phyloP scores from a whole-genome alignment of 2,329 filamentous ascomycete genomes.

The Pseudogymnoascus destructans region DNA sequence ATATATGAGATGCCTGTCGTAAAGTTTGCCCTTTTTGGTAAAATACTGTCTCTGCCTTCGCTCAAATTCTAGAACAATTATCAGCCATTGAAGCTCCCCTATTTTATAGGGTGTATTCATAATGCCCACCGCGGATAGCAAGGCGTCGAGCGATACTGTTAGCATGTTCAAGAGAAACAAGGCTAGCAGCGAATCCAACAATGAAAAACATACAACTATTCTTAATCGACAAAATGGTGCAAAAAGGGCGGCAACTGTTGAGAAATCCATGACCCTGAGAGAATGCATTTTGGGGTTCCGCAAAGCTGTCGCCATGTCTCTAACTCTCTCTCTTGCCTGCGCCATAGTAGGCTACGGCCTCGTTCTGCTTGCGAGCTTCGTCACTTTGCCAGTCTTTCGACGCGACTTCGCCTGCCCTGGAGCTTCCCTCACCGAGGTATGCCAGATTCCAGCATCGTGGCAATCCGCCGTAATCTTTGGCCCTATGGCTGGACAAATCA shows the following conservation, averaged over 20 bases:
- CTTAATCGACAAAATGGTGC: neutral
- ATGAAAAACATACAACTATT: neutral
- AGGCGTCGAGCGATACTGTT: neutral
- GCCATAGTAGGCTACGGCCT: constrained; percentile 82
- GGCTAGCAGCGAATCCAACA: neutral
- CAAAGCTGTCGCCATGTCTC: constrained; percentile 67
- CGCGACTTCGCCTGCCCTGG: constrained; percentile 21
- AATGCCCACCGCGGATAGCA: neutral
- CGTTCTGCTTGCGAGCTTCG: constrained; percentile 66
- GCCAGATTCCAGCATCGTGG: constrained; percentile 30
- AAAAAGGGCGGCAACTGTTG: neutral
- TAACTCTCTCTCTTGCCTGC: constrained; percentile 74
- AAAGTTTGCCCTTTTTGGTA: neutral
- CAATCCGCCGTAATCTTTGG: constrained; percentile 31
- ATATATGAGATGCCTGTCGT: constrained; percentile 3
- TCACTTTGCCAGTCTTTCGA: constrained; percentile 20
- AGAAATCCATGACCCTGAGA: neutral
- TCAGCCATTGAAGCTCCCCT: neutral
- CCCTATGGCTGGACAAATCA: constrained; percentile 27
- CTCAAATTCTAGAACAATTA: neutral
- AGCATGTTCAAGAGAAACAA: neutral
- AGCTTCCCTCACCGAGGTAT: constrained; percentile 21
- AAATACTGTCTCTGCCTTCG: neutral
- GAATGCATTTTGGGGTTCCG: constrained; percentile 70
- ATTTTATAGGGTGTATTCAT: neutral